Evolutionary conservation across 2,329 filamentous ascomycete species (phyloP).

Genomic region (Orbilia javanica): DNA sequence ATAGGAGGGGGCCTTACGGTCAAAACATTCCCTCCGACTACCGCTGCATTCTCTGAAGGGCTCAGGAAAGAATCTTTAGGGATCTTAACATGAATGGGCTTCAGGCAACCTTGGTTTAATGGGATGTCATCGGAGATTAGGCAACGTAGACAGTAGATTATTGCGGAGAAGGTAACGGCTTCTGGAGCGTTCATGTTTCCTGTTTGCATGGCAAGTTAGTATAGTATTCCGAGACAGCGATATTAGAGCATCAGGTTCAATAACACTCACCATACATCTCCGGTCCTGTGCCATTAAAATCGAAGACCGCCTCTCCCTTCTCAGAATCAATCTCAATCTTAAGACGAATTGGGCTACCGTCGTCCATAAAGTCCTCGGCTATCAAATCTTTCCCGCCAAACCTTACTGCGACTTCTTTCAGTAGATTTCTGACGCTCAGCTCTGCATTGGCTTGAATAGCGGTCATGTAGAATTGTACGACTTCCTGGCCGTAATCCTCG

Average conservation of each 20-base stretch:
- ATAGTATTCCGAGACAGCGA: neutral
- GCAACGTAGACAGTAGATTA: constrained; percentile 86
- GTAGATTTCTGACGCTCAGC: constrained; percentile 77
- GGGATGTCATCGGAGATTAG: constrained; percentile 86
- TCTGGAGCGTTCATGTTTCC: constrained; percentile 83
- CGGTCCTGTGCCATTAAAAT: constrained; percentile 81
- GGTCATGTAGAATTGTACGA: constrained; percentile 86
- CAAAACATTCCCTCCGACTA: constrained; percentile 85
- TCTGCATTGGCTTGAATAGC: constrained; percentile 86
- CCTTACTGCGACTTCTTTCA: constrained; percentile 77
- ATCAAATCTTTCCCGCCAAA: constrained; percentile 79
- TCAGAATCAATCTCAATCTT: constrained; percentile 80
- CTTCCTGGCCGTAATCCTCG: constrained; percentile 80
- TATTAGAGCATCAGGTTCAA: neutral
- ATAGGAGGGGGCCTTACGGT: constrained; percentile 68
- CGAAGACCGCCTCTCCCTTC: constrained; percentile 81
- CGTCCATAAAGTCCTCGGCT: constrained; percentile 87
- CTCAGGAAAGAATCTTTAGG: constrained; percentile 79
- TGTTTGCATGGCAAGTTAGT: constrained; percentile 59
- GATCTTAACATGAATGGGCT: constrained; percentile 80
- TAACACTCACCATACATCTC: constrained; percentile 76
- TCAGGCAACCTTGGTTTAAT: constrained; percentile 85
- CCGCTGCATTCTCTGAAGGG: constrained; percentile 80
- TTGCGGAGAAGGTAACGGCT: constrained; percentile 84
- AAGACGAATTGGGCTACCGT: constrained; percentile 81